Evolutionary conservation across 345 rosid species (phyloP).

Genomic region (Camelina sativa): DNA sequence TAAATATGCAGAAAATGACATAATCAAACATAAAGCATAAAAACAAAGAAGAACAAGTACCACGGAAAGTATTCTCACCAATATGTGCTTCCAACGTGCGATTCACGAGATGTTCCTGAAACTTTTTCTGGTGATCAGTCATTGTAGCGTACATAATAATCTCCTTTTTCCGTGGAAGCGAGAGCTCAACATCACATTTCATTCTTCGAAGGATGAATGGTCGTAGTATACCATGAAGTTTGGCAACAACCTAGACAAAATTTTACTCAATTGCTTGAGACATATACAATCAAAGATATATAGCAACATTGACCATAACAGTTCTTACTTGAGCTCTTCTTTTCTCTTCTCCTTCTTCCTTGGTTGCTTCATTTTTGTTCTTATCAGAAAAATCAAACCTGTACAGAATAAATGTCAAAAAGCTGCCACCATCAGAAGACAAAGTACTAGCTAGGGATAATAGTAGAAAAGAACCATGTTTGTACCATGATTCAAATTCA

Average conservation of each 20-base stretch:
- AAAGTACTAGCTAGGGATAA: no score
- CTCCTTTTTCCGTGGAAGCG: slow-evolving; percentile 93
- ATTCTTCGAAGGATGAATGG: slow-evolving; percentile 95
- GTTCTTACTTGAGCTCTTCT: slow-evolving; percentile 69
- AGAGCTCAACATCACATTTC: slow-evolving; percentile 92
- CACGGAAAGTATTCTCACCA: slow-evolving; percentile 51
- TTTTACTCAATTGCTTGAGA: slow-evolving; percentile 17
- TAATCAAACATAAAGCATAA: slow-evolving; percentile 1
- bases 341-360: slow-evolving; percentile 82
- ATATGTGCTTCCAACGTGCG: slow-evolving; percentile 69
- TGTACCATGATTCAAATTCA: slow-evolving; percentile 94
- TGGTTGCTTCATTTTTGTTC: slow-evolving; percentile 49
- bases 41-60: slow-evolving; percentile 43
- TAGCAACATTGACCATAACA: slow-evolving; percentile 19
- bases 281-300: slow-evolving; percentile 18
- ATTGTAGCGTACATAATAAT: slow-evolving; percentile 85
- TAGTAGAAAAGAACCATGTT: no score
- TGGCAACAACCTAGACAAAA: slow-evolving; percentile 75
- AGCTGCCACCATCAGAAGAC: no score
- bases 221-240: slow-evolving; percentile 91
- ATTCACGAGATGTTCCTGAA: slow-evolving; percentile 86
- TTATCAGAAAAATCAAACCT: slow-evolving; percentile 95
- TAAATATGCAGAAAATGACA: slow-evolving; percentile 25
- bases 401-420: slow-evolving; percentile 24
- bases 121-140: slow-evolving; percentile 82